A percentile compares a stretch with the other conserved stretches of the same genome.
Evolutionary conservation across 371 early-diverging fungal genomes (phyloP).

Genomic region (Conidiobolus incongruus): DNA sequence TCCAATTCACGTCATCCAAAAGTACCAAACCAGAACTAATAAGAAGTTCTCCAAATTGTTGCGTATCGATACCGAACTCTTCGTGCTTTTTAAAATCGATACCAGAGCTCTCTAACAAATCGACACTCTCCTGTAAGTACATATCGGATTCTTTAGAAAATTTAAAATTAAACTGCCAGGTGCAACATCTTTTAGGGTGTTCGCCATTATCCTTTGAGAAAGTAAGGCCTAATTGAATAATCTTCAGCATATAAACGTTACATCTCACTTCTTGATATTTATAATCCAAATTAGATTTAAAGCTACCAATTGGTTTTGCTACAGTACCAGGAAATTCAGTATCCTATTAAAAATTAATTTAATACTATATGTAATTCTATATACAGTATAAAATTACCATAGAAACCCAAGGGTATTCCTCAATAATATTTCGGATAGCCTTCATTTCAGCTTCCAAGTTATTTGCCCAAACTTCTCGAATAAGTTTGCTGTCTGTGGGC

Average conservation of each 20-base stretch:
- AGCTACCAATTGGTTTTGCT: conserved; percentile 94
- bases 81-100: conserved; percentile 97
- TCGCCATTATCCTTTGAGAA: conserved; percentile 88
- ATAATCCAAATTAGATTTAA: conserved; percentile 85
- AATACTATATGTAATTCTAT: not conserved
- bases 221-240: conserved; percentile 98
- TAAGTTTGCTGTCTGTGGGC: no score
- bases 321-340: conserved; percentile 99
- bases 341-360: conserved; percentile 23
- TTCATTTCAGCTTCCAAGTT: conserved; percentile 94
- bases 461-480: conserved; percentile 90
- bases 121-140: conserved; percentile 99
- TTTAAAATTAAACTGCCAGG: conserved; percentile 99
- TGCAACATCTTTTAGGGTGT: conserved; percentile 69
- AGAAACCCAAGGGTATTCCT: conserved; percentile 85
- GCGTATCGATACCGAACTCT: conserved; percentile 92
- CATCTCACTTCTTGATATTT: conserved; percentile 96
- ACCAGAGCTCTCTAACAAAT: conserved; percentile 86
- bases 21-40: conserved; percentile 95
- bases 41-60: conserved; percentile 93
- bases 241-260: conserved; percentile 95
- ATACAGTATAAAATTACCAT: conserved; percentile 50
- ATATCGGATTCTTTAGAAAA: conserved; percentile 92
- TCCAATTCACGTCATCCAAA: conserved; percentile 85
- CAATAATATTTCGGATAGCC: conserved; percentile 69